Percentiles rank a stretch among this genome's conserved stretches.
These are phyloP conservation scores for Xerocomellus chrysenteron DNA, from an alignment of 768 basidiomycete genomes.

Conservation along the genomic window DNA sequence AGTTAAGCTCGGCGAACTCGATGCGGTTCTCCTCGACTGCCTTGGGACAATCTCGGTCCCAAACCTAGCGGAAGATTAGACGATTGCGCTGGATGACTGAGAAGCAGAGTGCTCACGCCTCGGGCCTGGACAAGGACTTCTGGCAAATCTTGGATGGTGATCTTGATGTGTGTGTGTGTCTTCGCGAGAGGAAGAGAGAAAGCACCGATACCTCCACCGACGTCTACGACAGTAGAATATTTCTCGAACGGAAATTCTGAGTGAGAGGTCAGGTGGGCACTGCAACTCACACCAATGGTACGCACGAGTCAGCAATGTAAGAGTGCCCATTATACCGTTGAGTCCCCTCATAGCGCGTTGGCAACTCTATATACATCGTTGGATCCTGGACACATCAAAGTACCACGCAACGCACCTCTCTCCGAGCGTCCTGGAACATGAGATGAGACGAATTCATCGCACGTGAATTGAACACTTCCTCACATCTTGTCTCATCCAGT, in stretches of 20 bases:
- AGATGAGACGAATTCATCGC: not conserved
- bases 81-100: not conserved
- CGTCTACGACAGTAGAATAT: slow-evolving; percentile 27
- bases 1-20: slow-evolving; percentile 30
- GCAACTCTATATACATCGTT: slow-evolving; percentile 13
- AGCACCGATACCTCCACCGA: slow-evolving; percentile 36
- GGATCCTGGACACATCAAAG: not conserved
- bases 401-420: slow-evolving; percentile 14
- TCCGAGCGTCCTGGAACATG: slow-evolving; percentile 11
- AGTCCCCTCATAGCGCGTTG: slow-evolving; percentile 26
- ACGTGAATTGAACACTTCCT: not conserved
- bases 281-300: not conserved
- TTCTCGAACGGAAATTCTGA: slow-evolving; percentile 33
- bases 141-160: slow-evolving; percentile 34
- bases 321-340: slow-evolving; percentile 22
- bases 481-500: slow-evolving; percentile 25
- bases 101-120: slow-evolving; percentile 5
- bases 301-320: slow-evolving; percentile 25
- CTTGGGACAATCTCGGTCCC: slow-evolving; percentile 23
- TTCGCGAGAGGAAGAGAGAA: slow-evolving; percentile 28
- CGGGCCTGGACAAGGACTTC: slow-evolving; percentile 24
- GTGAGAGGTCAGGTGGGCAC: not conserved
- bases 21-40: slow-evolving; percentile 24
- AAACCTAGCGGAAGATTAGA: slow-evolving; percentile 19
- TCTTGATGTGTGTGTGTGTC: slow-evolving; percentile 26